phyloP scores from a whole-genome alignment of 768 basidiomycete genomes.

The Boletus subcaerulescens region DNA sequence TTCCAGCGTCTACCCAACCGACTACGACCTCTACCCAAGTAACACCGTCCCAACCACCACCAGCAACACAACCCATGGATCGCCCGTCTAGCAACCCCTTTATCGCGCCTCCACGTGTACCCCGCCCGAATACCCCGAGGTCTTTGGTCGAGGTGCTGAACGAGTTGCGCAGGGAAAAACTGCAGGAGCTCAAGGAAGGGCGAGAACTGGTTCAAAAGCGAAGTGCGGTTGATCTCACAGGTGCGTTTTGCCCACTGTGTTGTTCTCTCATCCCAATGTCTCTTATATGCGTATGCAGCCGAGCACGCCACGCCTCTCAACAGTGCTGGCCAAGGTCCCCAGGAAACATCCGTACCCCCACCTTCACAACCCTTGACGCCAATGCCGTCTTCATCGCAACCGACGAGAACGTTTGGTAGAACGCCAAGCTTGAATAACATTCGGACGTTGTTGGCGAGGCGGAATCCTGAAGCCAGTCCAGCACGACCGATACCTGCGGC shows the following conservation, averaged over 20 bases:
- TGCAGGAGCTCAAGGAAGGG: not conserved
- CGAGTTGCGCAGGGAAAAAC: constrained; percentile 9
- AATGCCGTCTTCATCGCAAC: not conserved
- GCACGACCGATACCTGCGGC: not conserved
- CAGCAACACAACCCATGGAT: not conserved
- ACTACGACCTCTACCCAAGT: not conserved
- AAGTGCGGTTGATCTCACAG: not conserved
- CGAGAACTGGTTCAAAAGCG: not conserved
- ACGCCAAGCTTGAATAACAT: constrained; percentile 17
- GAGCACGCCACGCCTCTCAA: not conserved
- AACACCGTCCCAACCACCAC: not conserved
- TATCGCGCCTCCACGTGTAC: constrained; percentile 25
- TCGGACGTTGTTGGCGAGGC: constrained; percentile 15
- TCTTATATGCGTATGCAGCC: constrained; percentile 2
- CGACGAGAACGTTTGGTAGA: not conserved
- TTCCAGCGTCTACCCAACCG: not conserved
- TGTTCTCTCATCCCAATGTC: not conserved
- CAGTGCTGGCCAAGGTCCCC: not conserved
- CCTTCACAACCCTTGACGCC: constrained; percentile 1
- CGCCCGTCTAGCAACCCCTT: constrained; percentile 7
- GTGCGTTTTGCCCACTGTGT: not conserved
- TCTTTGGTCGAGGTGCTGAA: constrained; percentile 24
- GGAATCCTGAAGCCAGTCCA: not conserved
- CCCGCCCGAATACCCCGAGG: constrained; percentile 9
- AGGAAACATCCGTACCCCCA: not conserved